Evolutionary conservation across 2,329 filamentous ascomycete species (phyloP).

Genomic region (Elsinoe necatrix): DNA sequence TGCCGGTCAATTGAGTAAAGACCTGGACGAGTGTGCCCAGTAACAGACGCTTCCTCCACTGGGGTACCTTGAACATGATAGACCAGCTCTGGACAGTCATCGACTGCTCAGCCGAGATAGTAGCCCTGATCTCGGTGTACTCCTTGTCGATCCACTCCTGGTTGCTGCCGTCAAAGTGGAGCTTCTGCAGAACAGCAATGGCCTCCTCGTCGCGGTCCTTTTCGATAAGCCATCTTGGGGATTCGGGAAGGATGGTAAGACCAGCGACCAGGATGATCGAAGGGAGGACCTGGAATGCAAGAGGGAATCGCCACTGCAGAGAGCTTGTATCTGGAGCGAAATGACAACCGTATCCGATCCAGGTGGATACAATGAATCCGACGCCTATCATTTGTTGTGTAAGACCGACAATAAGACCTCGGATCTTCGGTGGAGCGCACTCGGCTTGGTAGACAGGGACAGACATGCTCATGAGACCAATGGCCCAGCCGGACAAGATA

Average conservation of each 20-base stretch:
- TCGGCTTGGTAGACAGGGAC: constrained; percentile 59
- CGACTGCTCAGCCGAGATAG: constrained; percentile 51
- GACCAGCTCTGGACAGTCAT: constrained; percentile 47
- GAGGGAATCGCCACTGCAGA: constrained; percentile 31
- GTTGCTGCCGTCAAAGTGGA: constrained; percentile 48
- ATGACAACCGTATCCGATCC: constrained; percentile 44
- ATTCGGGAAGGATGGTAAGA: constrained; percentile 26
- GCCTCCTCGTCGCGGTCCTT: constrained; percentile 23
- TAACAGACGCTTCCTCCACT: constrained; percentile 54
- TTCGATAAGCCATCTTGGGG: constrained; percentile 24
- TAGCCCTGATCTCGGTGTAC: constrained; percentile 35
- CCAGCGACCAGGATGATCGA: constrained; percentile 29
- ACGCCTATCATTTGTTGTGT: constrained; percentile 51
- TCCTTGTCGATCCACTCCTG: constrained; percentile 45
- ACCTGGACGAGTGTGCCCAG: constrained; percentile 56
- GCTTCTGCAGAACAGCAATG: constrained; percentile 31
- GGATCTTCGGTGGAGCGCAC: constrained; percentile 49
- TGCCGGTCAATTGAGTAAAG: constrained; percentile 57
- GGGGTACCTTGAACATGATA: constrained; percentile 50
- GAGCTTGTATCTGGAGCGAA: constrained; percentile 31
- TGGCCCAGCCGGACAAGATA: constrained; percentile 51
- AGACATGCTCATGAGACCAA: constrained; percentile 50
- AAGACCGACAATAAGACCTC: constrained; percentile 50
- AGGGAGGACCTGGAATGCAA: constrained; percentile 34
- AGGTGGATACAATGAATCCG: constrained; percentile 49